These are phyloP conservation scores for Colletotrichum acutatum DNA, from an alignment of 2,329 filamentous ascomycete species.

Conservation along the genomic window DNA sequence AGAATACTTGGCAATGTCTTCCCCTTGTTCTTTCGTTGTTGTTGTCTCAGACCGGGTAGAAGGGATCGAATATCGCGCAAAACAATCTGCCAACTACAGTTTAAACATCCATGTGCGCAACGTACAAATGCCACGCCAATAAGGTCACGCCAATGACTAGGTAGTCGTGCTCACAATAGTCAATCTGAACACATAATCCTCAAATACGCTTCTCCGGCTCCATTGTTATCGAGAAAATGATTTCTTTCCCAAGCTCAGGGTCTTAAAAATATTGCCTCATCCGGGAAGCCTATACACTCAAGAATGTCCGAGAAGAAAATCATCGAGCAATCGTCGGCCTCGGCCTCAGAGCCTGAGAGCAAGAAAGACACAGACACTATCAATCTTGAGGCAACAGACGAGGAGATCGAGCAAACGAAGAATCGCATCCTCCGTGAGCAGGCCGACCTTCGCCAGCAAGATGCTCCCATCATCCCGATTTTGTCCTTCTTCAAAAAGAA, in stretches of 20 bases:
- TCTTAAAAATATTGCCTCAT: background rate
- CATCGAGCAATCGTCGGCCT: background rate
- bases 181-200: background rate
- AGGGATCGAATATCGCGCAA: background rate
- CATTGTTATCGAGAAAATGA: background rate
- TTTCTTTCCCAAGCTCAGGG: background rate
- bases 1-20: background rate
- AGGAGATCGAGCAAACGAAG: constrained; percentile 24
- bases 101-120: background rate
- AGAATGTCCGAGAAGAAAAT: constrained; percentile 16
- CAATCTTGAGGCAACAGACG: constrained; percentile 12
- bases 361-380: background rate
- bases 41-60: background rate
- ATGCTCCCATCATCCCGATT: constrained; percentile 39
- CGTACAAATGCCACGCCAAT: background rate
- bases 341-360: background rate
- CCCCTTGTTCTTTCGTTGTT: background rate
- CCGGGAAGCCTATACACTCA: background rate
- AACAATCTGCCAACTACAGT: background rate
- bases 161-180: background rate
- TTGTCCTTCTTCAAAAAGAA: constrained; percentile 39
- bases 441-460: constrained; percentile 38
- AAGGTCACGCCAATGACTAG: background rate
- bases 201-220: background rate
- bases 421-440: constrained; percentile 28